Evolutionary conservation across 169 alveolate species (phyloP).

Genomic region (Cryptosporidium xiaoi): DNA sequence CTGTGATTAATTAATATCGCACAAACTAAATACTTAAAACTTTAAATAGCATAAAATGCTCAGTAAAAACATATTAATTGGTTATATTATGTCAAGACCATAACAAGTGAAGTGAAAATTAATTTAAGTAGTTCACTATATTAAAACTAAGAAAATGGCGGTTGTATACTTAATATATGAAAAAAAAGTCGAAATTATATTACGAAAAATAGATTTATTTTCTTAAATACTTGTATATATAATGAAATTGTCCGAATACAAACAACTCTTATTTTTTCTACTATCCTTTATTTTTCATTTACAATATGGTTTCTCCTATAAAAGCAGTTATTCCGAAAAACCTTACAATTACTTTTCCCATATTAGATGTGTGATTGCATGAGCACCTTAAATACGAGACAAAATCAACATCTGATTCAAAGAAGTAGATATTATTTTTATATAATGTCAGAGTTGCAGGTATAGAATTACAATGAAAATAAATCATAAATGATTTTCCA

Average conservation of each 20-base stretch:
- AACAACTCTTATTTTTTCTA: background rate
- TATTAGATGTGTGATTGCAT: slow-evolving; percentile 19
- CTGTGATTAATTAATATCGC: too few species aligned
- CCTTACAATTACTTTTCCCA: slow-evolving; percentile 31
- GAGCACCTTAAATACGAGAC: slow-evolving; percentile 24
- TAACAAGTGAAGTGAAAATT: too few species aligned
- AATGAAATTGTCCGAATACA: background rate
- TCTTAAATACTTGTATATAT: background rate
- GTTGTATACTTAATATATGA: too few species aligned
- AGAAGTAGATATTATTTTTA: slow-evolving; percentile 24
- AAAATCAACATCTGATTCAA: slow-evolving; percentile 37
- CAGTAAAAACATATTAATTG: too few species aligned
- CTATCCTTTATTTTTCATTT: background rate
- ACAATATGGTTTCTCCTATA: slow-evolving; percentile 43
- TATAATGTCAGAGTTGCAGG: slow-evolving; percentile 16
- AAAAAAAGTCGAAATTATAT: too few species aligned
- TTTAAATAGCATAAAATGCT: too few species aligned
- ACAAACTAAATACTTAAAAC: too few species aligned
- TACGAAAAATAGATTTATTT: background rate
- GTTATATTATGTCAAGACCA: too few species aligned
- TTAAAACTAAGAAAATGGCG: too few species aligned
- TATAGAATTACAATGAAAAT: slow-evolving; percentile 35
- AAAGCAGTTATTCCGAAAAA: slow-evolving; percentile 38
- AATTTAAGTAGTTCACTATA: too few species aligned
- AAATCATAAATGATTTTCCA: slow-evolving; percentile 60